phyloP scores from a whole-genome alignment of 2,329 filamentous ascomycete species.

The Aureobasidium musti region DNA sequence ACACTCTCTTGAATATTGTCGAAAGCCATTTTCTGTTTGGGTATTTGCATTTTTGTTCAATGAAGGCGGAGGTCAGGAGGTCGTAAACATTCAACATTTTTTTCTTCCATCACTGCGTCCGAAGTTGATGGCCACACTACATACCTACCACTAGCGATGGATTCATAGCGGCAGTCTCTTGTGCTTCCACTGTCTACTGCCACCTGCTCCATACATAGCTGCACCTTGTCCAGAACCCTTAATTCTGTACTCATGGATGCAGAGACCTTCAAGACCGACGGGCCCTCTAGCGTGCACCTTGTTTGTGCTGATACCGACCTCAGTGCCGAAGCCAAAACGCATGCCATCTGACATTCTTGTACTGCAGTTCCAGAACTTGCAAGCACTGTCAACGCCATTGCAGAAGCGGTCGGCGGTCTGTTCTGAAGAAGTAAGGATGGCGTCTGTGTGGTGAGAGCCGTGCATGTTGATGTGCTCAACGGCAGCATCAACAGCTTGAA shows the following conservation, averaged over 20 bases:
- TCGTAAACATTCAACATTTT: not conserved
- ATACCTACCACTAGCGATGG: not conserved
- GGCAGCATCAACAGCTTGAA: conserved; percentile 62
- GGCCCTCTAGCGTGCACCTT: conserved; percentile 95
- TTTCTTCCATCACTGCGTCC: not conserved
- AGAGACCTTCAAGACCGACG: conserved; percentile 89
- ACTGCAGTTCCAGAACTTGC: conserved; percentile 96
- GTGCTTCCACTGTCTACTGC: conserved; percentile 60
- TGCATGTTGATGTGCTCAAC: conserved; percentile 88
- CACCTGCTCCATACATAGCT: conserved; percentile 65
- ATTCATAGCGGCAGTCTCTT: conserved; percentile 46
- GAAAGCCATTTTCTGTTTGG: too few relatives aligned
- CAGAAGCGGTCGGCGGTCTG: conserved; percentile 78
- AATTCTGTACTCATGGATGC: conserved; percentile 96
- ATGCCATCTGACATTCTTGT: conserved; percentile 95
- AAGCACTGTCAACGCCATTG: conserved; percentile 80
- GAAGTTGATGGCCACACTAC: not conserved
- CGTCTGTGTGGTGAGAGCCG: conserved; percentile 92
- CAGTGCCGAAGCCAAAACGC: conserved; percentile 95
- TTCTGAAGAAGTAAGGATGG: conserved; percentile 72
- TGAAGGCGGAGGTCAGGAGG: not conserved
- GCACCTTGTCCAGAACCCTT: conserved; percentile 81
- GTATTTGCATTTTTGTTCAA: not conserved
- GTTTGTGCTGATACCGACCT: conserved; percentile 98
- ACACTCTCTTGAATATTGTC: too few relatives aligned